Base-by-base conservation (phyloP, 148 eudicot genomes). In the Camellia japonica region DNA sequence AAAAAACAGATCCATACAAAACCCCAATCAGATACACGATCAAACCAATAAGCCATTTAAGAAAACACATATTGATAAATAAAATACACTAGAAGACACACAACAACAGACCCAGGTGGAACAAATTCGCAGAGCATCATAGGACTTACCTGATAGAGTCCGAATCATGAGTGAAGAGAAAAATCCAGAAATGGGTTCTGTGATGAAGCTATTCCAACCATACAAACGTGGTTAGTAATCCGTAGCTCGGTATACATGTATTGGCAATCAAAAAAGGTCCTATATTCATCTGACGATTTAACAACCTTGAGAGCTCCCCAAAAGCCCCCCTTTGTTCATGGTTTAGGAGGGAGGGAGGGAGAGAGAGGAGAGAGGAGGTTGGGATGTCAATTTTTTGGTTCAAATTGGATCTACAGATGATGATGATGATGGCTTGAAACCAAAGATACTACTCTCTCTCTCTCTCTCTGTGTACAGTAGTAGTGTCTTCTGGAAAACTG, bases 141-240 rank as follows among this genome's bases (percentile, higher is more conserved):
- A 30, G 23, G 84, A 85, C 7, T 86, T 82, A 90, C 93, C 89
- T 76, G 86, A 76, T 78, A 83, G 64, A 58, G 59, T 18, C n/a
- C 81, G 80, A 85, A 83, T 74, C 81, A 67, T 76, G 18, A 62
- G 63, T 38, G 82, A 66, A 67, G 42, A 14, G 9, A 68, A 74
- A 49, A 19, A 51, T 19, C 60, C 76, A 73, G 79, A 73, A 73
- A 78, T 83, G 56, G 41, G 14, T 61, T 44, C 59, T 77, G 23
- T 65, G 60, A 38, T 19, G 38, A 60, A 51, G 2, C 73, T 47
- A 18, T 42, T 42, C 10, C 52, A 65, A 68, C n/a, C 54, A 55
- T 43, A 41, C 4, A 41, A 19, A 42, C 44, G 78, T 9, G 20
- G 49, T 13, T 23, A 47, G 49, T 30, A 62, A n/a, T 62, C 66